Evolutionary conservation across 2,329 filamentous ascomycete species (phyloP), one percentile per base, ranked within the genome.

Genomic region (Pyrenochaeta sp.): DNA sequence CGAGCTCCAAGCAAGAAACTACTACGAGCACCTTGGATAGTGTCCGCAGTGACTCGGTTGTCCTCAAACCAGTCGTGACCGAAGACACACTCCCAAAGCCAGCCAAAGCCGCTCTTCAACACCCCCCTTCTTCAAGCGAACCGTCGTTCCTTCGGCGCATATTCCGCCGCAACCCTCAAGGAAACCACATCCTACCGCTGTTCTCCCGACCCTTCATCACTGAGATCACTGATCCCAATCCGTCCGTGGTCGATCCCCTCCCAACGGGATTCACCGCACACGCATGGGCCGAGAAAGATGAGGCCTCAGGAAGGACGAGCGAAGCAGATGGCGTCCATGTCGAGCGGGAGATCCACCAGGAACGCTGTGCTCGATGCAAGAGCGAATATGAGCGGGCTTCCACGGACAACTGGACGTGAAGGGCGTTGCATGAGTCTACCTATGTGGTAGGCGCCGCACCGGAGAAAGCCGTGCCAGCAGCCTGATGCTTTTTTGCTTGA

Each of bases 341-440:
- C n/a, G 26, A 60, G 6, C 53, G 42, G 6, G 67, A 67, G 24
- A 54, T 68, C 11, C 53, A 53, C 11, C 51, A 61, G 11, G 53
- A 56, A 9, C 30, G 44, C 23, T 35, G 42, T 18, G 41, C 53
- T 17, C 47, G 35, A 1, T 39, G 24, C n/a, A 42, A 18, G 17
- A 37, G 29, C 8, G 42, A 46, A n/a, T 32, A 44, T 7, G 47
- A 45, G 28, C 42, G 32, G 6, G 45, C 47, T 22, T 41, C 44
- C 7, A 42, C 23, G 8, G 31, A 40, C 22, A 41, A 28, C 13
- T 56, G 47, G 47, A 46, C 40, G 30, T 52, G 46, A 53, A 24
- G 19, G 13, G n/a, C n/a, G n/a, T n/a, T n/a, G n/a, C n/a, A n/a
- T n/a, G n/a, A n/a, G n/a, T n/a, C n/a, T n/a, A n/a, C n/a, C n/a